Base-by-base conservation (phyloP, 305 asterid genomes). In the Fraxinus latifolia region DNA sequence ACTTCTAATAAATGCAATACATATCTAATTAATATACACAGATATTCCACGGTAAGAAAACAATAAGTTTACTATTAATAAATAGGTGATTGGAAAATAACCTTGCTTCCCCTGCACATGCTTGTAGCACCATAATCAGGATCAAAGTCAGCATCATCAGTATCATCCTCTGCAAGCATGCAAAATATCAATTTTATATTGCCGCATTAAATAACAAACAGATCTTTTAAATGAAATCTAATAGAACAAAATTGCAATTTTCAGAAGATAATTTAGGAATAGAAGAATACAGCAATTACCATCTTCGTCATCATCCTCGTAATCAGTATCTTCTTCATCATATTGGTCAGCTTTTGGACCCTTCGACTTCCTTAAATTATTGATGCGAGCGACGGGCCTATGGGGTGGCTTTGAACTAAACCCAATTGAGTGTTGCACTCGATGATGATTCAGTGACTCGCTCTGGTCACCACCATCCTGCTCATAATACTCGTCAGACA, bases 401-500 rank as follows among this genome's bases (percentile, higher is more conserved):
- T 88, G 80, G 25, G 87, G 90, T 4, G 80, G 91, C 87, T 89
- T 93, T 42, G 91, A 89, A 85, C 86, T 84, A 86, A 83, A 89
- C 79, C 95, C 86, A 82, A 89, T 85, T 44, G 96, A 78, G 55
- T 83, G 88, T 77, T 91, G 92, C 79, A 73, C 87, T 85, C 90
- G 86, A 71, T 80, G 92, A 86, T 90, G 93, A 85, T 90, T 92
- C 85, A 88, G 75, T 25, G 97, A 86, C 86, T 95, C 98, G 44
- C 89, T 91, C 55, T 86, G 96, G 67, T 95, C 97, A 89, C 91
- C 94, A 58, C 97, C 97, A 80, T 97, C 98, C 92, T 91, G 99
- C 90, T 95, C 99, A 72, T 97, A 97, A 89, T 97, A 97, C 87
- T 97, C 99, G 86, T 97, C 99, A 60, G 99, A 96, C 86, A 92